Percentiles rank a stretch among this genome's conserved stretches.
These are phyloP conservation scores for Ogataea kodamae DNA, from an alignment of 805 yeast genomes.

Conservation along the genomic window DNA sequence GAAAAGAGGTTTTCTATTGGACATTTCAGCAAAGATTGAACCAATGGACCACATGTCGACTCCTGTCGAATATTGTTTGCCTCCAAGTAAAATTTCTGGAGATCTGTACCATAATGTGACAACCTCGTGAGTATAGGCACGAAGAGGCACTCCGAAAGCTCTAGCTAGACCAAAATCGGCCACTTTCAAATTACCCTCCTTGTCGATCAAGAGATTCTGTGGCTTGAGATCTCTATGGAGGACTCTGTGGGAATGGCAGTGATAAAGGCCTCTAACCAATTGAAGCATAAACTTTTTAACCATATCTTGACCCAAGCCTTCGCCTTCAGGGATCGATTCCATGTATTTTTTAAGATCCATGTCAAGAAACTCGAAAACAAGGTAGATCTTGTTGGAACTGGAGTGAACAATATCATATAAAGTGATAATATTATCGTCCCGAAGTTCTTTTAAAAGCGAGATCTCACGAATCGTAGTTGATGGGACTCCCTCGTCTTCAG, in stretches of 20 bases:
- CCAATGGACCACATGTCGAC: constrained; percentile 99
- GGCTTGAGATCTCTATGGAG: constrained; percentile 96
- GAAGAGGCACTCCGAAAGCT: constrained; percentile 94
- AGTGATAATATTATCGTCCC: constrained; percentile 89
- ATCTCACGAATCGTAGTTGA: constrained; percentile 97
- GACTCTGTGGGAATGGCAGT: constrained; percentile 92
- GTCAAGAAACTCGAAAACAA: constrained; percentile 92
- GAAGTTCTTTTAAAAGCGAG: constrained; percentile 86
- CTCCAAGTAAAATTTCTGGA: constrained; percentile 93
- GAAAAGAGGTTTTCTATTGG: constrained; percentile 88
- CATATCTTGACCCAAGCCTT: constrained; percentile 84
- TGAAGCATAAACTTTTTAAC: constrained; percentile 93
- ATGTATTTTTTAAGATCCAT: constrained; percentile 93
- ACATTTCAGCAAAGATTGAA: constrained; percentile 97
- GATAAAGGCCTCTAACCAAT: constrained; percentile 82
- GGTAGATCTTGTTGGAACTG: constrained; percentile 84
- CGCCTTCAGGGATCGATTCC: constrained; percentile 92
- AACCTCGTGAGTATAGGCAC: constrained; percentile 97
- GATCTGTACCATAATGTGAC: constrained; percentile 98
- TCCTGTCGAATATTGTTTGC: constrained; percentile 95
- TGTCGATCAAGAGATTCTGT: constrained; percentile 89
- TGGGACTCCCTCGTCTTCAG: constrained; percentile 98
- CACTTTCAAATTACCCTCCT: constrained; percentile 87
- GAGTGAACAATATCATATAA: constrained; percentile 93
- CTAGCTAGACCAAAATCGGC: constrained; percentile 96